Evolutionary conservation across 768 basidiomycete species (phyloP), one percentile per base, ranked within the genome.

Genomic region (Mycena olivaceomarginata): DNA sequence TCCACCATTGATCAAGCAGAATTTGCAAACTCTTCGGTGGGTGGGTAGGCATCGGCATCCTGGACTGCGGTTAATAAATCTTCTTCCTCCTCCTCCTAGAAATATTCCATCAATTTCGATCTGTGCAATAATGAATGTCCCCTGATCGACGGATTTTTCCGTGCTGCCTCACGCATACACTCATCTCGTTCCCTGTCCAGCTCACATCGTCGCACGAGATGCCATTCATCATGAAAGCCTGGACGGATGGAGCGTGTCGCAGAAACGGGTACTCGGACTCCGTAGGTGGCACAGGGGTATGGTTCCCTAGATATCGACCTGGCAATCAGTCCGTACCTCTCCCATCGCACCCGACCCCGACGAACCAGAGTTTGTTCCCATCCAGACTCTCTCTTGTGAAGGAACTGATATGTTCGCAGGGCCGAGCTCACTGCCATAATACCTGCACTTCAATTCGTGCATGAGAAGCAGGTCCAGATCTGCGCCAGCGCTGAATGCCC

Each of bases 371-470:
- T 72, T 25, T 5, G 45, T 70, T 31, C 31, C 31, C 31, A 31
- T 11, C 11, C 43, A 5, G 8, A 10, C 39, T 31, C 31, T 31
- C 31, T 31, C 31, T 31, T 31, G 31, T 31, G 31, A 31, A 31
- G 4, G 31, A 31, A 31, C 31, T 31, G 31, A 31, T 4, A 31
- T 31, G 3, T 31, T 31, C 31, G 31, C 31, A 31, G 31, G 31
- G 31, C 31, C 31, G 31, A 77, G 40, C 76, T 74, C 1, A 8
- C 72, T 0, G 72, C 53, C 1, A 31, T 77, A 15, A 62, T 77
- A 37, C 9, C 74, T 22, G 77, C 77, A 1, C 77, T 77, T 65
- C 72, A 77, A 48, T 5, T 71, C 39, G 77, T 69, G 22, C 22
- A 18, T 5, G 62, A 70, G n/a, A 25, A 72, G 22, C 77, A 57